Base-by-base conservation (phyloP, 1,139 yeast species). In the Suhomyces maxii region DNA sequence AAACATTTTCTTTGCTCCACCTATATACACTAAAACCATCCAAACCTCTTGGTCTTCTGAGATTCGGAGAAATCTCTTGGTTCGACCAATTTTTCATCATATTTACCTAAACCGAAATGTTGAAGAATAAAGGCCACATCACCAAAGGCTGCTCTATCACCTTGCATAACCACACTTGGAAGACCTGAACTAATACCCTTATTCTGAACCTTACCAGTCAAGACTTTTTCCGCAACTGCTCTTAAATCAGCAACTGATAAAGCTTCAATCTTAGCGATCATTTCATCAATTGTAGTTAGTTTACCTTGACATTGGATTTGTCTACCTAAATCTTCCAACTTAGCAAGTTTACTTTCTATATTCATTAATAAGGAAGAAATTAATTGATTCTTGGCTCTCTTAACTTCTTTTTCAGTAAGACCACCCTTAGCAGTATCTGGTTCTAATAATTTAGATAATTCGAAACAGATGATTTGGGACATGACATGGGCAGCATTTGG, bases 321-420 rank as follows among this genome's bases (percentile, higher is more conserved):
- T 65, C 99, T 82, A 10, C 99, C 99, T 67, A 91, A 76, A 61
- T 93, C 99, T 66, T 93, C 99, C 45, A 93, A 73, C 58, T 88
- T 91, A 13, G 95, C 96, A 74, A 93, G 79, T 63, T 87, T 89
- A 55, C 95, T 84, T 65, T 93, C 99, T 40, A 91, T 78, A 60
- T 91, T 93, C 97, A 93, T 93, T 61, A 93, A 76, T 50, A 93
- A 73, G 6, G 96, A 86, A n/a, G 95, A 84, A 42, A 87, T 83
- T 47, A 93, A 77, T 70, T 93, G 99, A 65, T 89, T 91, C 67
- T 93, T 93, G 28, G 98, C 97, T 53, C 99, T 79, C 49, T 76
- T 69, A 8, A 93, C 93, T 68, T 93, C 99, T 37, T 73, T 77
- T 13, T 79, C 79, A 8, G 83, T 76, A 40, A 93, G 71, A 0